phyloP scores from a whole-genome alignment of 2,329 filamentous ascomycete genomes.

The Colletotrichum magnum region DNA sequence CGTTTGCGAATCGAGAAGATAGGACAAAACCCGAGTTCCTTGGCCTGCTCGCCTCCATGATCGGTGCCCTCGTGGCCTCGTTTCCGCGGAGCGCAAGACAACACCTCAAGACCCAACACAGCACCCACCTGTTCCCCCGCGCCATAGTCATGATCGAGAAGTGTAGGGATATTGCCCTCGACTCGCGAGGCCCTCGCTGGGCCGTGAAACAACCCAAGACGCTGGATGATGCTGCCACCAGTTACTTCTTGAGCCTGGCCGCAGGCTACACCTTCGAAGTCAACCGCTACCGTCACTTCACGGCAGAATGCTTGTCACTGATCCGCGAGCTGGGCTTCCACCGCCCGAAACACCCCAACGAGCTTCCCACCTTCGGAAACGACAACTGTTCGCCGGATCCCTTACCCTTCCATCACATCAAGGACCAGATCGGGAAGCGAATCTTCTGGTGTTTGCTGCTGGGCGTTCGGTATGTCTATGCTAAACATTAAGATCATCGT shows the following conservation, averaged over 20 bases:
- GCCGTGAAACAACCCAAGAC: slow-evolving; percentile 62
- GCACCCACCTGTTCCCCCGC: slow-evolving; percentile 76
- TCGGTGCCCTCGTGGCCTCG: slow-evolving; percentile 79
- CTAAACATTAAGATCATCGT: background rate
- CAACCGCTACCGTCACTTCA: slow-evolving; percentile 77
- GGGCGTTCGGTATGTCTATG: slow-evolving; percentile 71
- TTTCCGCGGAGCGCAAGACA: slow-evolving; percentile 80
- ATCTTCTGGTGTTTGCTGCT: slow-evolving; percentile 90
- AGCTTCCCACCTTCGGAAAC: slow-evolving; percentile 56
- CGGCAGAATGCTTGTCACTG: slow-evolving; percentile 80
- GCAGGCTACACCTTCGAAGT: slow-evolving; percentile 78
- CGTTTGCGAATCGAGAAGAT: slow-evolving; percentile 77
- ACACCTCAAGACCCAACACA: slow-evolving; percentile 77
- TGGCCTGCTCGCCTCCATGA: slow-evolving; percentile 81
- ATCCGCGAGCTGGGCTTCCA: slow-evolving; percentile 77
- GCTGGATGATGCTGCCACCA: slow-evolving; percentile 74
- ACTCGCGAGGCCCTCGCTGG: slow-evolving; percentile 73
- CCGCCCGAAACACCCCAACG: slow-evolving; percentile 63
- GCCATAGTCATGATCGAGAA: slow-evolving; percentile 79
- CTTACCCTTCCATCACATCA: slow-evolving; percentile 75
- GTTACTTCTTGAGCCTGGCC: slow-evolving; percentile 80
- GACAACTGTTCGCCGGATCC: slow-evolving; percentile 56
- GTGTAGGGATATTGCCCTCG: slow-evolving; percentile 78
- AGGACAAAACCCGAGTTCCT: slow-evolving; percentile 76
- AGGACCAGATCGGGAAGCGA: slow-evolving; percentile 80